Evolutionary conservation across 805 yeast species (phyloP).

Genomic region (Nakazawaea populi): DNA sequence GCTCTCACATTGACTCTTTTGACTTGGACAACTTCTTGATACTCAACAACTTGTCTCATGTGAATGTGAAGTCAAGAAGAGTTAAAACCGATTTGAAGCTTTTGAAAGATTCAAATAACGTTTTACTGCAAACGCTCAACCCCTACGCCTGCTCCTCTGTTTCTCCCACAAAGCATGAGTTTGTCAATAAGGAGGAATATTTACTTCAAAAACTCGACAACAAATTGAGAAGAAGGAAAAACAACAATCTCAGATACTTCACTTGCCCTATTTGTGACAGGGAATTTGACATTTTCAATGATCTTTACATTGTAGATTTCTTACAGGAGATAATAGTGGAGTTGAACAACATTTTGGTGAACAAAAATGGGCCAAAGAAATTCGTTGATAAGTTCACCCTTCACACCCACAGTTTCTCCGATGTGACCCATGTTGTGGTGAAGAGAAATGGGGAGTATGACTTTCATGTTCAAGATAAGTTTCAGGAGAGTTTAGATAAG

Average conservation of each 20-base stretch:
- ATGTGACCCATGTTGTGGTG: slow-evolving; percentile 2
- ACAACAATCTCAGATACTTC: slow-evolving; percentile 24
- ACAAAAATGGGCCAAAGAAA: neutral
- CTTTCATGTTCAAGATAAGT: slow-evolving; percentile 1
- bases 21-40: slow-evolving; percentile 24
- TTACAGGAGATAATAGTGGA: slow-evolving; percentile 16
- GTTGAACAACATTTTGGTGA: neutral
- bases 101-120: slow-evolving; percentile 9
- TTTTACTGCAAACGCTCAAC: slow-evolving; percentile 7
- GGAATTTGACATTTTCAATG: slow-evolving; percentile 25
- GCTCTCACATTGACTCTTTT: slow-evolving; percentile 30
- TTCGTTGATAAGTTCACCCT: neutral
- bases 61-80: slow-evolving; percentile 13
- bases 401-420: neutral
- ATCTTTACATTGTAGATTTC: slow-evolving; percentile 25
- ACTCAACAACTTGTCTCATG: slow-evolving; percentile 19
- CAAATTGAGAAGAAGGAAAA: slow-evolving; percentile 13
- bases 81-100: slow-evolving; percentile 16
- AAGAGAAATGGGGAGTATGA: slow-evolving; percentile 2
- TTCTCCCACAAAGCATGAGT: slow-evolving; percentile 11
- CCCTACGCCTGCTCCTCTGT: slow-evolving; percentile 15
- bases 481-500: neutral
- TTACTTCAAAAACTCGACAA: slow-evolving; percentile 12
- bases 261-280: slow-evolving; percentile 29
- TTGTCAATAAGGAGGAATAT: slow-evolving; percentile 13